A percentile compares a stretch with the other conserved stretches of the same genome.
phyloP scores from a whole-genome alignment of 2,329 filamentous ascomycete species.

The Curvularia lunata region DNA sequence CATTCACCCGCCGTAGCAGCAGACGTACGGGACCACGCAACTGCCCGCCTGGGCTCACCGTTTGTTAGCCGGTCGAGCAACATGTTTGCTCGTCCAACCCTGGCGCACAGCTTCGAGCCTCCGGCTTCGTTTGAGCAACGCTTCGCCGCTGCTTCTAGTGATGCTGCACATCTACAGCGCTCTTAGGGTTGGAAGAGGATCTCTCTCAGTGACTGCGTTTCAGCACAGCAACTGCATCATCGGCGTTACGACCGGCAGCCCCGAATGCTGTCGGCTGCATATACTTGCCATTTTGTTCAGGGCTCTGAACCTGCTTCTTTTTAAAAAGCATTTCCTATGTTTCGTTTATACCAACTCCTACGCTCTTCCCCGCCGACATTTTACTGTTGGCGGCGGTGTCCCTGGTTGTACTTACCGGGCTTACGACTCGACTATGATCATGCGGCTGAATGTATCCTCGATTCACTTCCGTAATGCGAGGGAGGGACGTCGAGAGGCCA shows the following conservation, averaged over 20 bases:
- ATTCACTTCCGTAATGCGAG: constrained; percentile 36
- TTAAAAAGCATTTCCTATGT: constrained; percentile 45
- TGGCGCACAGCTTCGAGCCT: constrained; percentile 47
- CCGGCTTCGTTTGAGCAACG: constrained; percentile 50
- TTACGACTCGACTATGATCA: constrained; percentile 36
- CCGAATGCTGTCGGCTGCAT: constrained; percentile 29
- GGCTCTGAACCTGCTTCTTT: constrained; percentile 26
- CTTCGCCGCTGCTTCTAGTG: constrained; percentile 40
- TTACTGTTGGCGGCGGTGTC: constrained; percentile 22
- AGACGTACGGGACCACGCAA: constrained; percentile 45
- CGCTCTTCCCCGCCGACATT: constrained; percentile 24
- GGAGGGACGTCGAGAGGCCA: constrained; percentile 9
- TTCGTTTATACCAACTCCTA: constrained; percentile 32
- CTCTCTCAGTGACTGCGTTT: constrained; percentile 30
- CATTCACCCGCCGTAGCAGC: constrained; percentile 25
- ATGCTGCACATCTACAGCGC: constrained; percentile 31
- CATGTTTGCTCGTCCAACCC: constrained; percentile 56
- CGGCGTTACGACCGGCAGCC: constrained; percentile 42
- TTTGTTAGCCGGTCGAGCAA: constrained; percentile 53
- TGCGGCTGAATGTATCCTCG: constrained; percentile 34
- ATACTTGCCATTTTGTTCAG: constrained; percentile 29
- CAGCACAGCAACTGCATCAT: constrained; percentile 38
- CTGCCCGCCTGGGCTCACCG: constrained; percentile 56
- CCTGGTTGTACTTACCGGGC: constrained; percentile 14
- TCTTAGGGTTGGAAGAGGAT: constrained; percentile 30